Conservation (phyloP, 2,329 filamentous ascomycete genomes). For the Emmonsiellopsis sp. region DNA sequence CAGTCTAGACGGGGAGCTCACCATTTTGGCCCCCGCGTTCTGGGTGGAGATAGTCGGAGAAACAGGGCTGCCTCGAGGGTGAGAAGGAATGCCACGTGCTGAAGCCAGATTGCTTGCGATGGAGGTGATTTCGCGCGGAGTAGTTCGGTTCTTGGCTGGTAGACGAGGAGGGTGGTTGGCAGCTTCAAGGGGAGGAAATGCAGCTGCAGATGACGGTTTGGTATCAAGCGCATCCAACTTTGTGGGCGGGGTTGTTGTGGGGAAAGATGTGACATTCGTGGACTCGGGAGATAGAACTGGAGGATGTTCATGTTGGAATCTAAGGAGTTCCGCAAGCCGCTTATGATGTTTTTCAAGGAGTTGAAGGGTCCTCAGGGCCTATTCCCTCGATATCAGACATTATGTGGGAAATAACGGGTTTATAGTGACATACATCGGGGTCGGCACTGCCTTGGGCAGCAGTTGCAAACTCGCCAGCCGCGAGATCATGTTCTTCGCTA, state of each 20-base stretch:
- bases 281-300: conserved; percentile 11
- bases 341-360: conserved; percentile 84
- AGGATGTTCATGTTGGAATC: conserved; percentile 53
- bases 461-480: conserved; percentile 78
- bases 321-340: conserved; percentile 71
- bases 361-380: conserved; percentile 74
- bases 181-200: conserved; percentile 20
- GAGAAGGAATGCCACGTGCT: conserved; percentile 63
- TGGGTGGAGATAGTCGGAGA: conserved; percentile 66
- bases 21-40: conserved; percentile 61
- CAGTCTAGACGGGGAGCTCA: conserved; percentile 41
- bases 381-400: conserved; percentile 27
- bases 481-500: conserved; percentile 77
- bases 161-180: conserved; percentile 31
- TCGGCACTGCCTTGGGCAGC: conserved; percentile 64
- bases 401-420: neutral
- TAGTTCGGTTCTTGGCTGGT: conserved; percentile 34
- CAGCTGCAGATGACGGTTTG: conserved; percentile 13
- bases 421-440: conserved; percentile 36
- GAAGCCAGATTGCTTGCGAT: conserved; percentile 84
- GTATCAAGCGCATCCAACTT: conserved; percentile 9
- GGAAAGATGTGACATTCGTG: conserved; percentile 6
- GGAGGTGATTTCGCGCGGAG: conserved; percentile 59
- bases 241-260: conserved; percentile 7
- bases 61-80: conserved; percentile 53